These are phyloP conservation scores for Tolypocladium cylindrosporum DNA, from an alignment of 2,329 filamentous ascomycete genomes.

Conservation along the genomic window DNA sequence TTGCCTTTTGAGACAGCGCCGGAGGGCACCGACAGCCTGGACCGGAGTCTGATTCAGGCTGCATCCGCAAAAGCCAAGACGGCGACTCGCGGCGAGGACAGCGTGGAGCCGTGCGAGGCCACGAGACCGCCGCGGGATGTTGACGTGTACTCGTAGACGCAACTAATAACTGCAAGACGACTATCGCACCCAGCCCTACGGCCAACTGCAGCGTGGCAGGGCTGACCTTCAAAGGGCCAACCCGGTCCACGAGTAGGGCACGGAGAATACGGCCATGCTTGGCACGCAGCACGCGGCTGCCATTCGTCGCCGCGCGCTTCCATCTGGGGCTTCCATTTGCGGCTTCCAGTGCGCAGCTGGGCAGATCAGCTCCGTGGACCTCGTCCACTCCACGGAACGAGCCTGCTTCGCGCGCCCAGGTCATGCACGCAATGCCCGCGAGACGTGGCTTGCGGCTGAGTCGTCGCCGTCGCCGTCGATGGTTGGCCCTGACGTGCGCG, in stretches of 20 bases:
- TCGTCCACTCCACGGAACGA: not conserved
- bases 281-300: not conserved
- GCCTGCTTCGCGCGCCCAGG: not conserved
- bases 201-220: not conserved
- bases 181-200: not conserved
- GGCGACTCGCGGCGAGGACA: not conserved
- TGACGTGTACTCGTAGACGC: too few relatives aligned
- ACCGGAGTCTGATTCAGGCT: not conserved
- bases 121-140: too few relatives aligned
- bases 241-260: too few relatives aligned
- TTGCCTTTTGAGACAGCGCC: not conserved
- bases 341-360: not conserved
- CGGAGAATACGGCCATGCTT: too few relatives aligned
- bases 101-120: too few relatives aligned
- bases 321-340: too few relatives aligned
- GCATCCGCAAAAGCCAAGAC: not conserved
- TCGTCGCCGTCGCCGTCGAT: not conserved
- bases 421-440: not conserved
- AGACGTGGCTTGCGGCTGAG: not conserved
- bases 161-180: too few relatives aligned
- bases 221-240: not conserved
- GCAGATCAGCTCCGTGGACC: not conserved
- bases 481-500: not conserved
- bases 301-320: not conserved
- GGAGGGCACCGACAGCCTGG: not conserved